Conservation (phyloP, 768 basidiomycete genomes). For the Serpula lacrymans region DNA sequence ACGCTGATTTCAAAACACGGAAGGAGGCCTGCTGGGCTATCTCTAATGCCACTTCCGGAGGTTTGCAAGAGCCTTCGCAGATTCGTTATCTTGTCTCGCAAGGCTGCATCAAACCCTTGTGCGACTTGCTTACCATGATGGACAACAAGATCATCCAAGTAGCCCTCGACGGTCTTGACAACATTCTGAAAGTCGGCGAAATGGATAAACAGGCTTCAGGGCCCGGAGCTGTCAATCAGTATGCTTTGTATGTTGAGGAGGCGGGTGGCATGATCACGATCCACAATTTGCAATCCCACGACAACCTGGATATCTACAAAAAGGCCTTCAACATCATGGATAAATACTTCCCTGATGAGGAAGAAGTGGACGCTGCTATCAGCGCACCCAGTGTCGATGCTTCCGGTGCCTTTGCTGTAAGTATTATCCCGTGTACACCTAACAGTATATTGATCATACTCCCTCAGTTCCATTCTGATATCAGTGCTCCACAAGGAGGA, state of each 20-base stretch:
- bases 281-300: constrained; percentile 98
- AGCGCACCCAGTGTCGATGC: constrained; percentile 73
- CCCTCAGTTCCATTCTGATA: constrained; percentile 75
- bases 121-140: constrained; percentile 95
- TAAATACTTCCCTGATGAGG: constrained; percentile 98
- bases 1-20: constrained; percentile 98
- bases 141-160: constrained; percentile 99
- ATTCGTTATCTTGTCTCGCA: constrained; percentile 97
- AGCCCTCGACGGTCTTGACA: constrained; percentile 96
- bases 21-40: constrained; percentile 99
- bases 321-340: constrained; percentile 99
- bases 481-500: constrained; percentile 89
- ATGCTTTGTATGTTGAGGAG: constrained; percentile 94
- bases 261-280: constrained; percentile 99
- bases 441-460: constrained; percentile 7
- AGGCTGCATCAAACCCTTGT: constrained; percentile 98
- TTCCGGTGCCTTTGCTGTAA: constrained; percentile 70
- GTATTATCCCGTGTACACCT: constrained; percentile 20
- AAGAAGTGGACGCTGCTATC: constrained; percentile 84
- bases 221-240: constrained; percentile 84
- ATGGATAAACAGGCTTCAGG: constrained; percentile 83
- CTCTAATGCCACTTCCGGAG: constrained; percentile 97
- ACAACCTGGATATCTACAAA: constrained; percentile 99
- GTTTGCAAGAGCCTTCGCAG: constrained; percentile 92
- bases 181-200: constrained; percentile 97